phyloP scores from a whole-genome alignment of 2,329 filamentous ascomycete species.

The Diaporthe australafricana region DNA sequence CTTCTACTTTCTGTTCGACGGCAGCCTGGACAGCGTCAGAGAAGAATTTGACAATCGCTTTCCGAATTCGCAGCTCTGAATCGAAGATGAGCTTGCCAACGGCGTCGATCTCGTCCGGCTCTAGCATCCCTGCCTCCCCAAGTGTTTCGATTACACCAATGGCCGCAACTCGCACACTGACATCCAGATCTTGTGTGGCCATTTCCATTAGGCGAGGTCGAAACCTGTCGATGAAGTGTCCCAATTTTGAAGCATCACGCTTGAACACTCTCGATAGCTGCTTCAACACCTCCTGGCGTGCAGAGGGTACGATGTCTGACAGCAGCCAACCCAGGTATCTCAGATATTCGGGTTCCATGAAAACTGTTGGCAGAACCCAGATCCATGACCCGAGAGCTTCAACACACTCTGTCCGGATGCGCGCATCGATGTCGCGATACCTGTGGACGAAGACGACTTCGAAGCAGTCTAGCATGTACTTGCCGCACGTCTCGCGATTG shows the following conservation, averaged over 20 bases:
- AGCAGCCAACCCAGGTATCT: slow-evolving; percentile 96
- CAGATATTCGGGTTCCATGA: slow-evolving; percentile 90
- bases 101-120: slow-evolving; percentile 90
- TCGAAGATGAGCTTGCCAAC: slow-evolving; percentile 93
- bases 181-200: slow-evolving; percentile 85
- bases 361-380: slow-evolving; percentile 82
- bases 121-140: slow-evolving; percentile 85
- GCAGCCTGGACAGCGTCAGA: slow-evolving; percentile 86
- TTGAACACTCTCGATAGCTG: slow-evolving; percentile 85
- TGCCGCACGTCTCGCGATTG: slow-evolving; percentile 76
- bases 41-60: slow-evolving; percentile 91
- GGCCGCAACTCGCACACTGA: slow-evolving; percentile 81
- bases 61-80: slow-evolving; percentile 83
- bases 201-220: slow-evolving; percentile 90
- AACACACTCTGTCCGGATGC: slow-evolving; percentile 89
- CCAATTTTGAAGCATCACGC: slow-evolving; percentile 83
- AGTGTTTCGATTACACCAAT: slow-evolving; percentile 86
- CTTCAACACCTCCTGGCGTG: slow-evolving; percentile 86
- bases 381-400: slow-evolving; percentile 92
- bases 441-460: slow-evolving; percentile 94
- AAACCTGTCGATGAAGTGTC: slow-evolving; percentile 94
- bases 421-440: slow-evolving; percentile 92
- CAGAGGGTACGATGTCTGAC: slow-evolving; percentile 80
- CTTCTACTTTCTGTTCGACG: slow-evolving; percentile 82
- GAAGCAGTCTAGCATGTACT: slow-evolving; percentile 85